Conservation (phyloP, 306 rosid genomes). For the Cucurbita ficifolia region DNA sequence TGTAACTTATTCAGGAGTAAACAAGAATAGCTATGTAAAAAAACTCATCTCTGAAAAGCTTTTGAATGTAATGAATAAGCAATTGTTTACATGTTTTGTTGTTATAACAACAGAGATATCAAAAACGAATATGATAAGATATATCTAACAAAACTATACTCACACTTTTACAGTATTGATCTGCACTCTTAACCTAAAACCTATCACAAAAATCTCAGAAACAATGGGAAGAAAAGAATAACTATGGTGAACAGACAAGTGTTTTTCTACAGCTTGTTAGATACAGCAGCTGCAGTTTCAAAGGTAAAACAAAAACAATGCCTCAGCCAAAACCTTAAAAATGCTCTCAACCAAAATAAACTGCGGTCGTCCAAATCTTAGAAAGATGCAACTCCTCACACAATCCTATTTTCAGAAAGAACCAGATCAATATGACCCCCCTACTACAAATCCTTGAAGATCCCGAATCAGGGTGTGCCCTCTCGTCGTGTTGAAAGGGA, state of each 20-base stretch:
- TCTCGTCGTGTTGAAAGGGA: constrained; percentile 25
- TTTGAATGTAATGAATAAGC: background rate
- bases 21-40: background rate
- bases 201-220: background rate
- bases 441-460: constrained; percentile 20
- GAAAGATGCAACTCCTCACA: constrained; percentile 24
- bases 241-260: background rate
- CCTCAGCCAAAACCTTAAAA: constrained; percentile 19
- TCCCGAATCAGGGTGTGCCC: constrained; percentile 40
- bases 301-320: constrained; percentile 11
- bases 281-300: constrained; percentile 25
- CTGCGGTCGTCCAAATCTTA: background rate
- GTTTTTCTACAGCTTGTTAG: constrained; percentile 21
- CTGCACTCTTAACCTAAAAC: background rate
- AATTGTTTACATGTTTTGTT: background rate
- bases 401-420: constrained; percentile 29
- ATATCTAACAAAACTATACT: background rate
- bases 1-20: background rate
- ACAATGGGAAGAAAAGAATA: background rate
- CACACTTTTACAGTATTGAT: constrained; percentile 2
- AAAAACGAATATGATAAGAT: background rate
- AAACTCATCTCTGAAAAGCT: background rate
- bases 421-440: constrained; percentile 22
- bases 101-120: background rate
- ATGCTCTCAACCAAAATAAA: constrained; percentile 17